Percentiles rank a stretch among this genome's conserved stretches.
Evolutionary conservation across 1,284 basidiomycete species (phyloP).

Genomic region (Polyporus tsugae): DNA sequence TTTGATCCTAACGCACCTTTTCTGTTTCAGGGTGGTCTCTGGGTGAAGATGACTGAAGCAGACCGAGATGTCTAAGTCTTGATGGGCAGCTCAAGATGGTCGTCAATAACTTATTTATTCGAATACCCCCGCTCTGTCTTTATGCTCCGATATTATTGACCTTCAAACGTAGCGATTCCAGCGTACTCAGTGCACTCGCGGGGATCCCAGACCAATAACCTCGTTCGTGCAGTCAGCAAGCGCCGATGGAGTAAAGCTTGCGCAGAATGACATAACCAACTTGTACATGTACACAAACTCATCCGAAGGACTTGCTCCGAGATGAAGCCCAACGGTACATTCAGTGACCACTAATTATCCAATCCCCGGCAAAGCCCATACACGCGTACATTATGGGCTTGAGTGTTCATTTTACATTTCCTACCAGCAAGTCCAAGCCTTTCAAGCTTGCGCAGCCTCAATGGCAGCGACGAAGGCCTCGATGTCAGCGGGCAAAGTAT

Average conservation of each 20-base stretch:
- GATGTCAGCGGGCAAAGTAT: slow-evolving; percentile 32
- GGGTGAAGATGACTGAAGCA: slow-evolving; percentile 41
- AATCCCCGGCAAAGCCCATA: no score
- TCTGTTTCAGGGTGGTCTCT: slow-evolving; percentile 38
- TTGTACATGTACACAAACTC: no score
- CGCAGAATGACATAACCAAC: no score
- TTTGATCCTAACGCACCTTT: not conserved
- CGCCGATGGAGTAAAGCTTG: no score
- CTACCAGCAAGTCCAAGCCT: not conserved
- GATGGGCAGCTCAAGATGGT: not conserved
- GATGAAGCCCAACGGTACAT: not conserved
- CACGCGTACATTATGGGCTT: not conserved
- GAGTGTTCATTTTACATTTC: not conserved
- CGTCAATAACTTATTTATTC: not conserved
- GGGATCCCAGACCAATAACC: no score
- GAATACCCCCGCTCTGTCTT: not conserved
- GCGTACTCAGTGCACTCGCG: not conserved
- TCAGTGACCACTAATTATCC: not conserved
- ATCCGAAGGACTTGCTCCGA: no score
- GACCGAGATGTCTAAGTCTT: slow-evolving; percentile 6
- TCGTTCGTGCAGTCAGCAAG: no score
- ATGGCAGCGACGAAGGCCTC: slow-evolving; percentile 31
- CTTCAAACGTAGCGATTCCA: not conserved
- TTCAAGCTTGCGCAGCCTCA: slow-evolving; percentile 18
- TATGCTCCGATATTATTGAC: not conserved